Evolutionary conservation across 345 rosid species (phyloP), one percentile per base, ranked within the genome.

Genomic region (Lepidium sativum): DNA sequence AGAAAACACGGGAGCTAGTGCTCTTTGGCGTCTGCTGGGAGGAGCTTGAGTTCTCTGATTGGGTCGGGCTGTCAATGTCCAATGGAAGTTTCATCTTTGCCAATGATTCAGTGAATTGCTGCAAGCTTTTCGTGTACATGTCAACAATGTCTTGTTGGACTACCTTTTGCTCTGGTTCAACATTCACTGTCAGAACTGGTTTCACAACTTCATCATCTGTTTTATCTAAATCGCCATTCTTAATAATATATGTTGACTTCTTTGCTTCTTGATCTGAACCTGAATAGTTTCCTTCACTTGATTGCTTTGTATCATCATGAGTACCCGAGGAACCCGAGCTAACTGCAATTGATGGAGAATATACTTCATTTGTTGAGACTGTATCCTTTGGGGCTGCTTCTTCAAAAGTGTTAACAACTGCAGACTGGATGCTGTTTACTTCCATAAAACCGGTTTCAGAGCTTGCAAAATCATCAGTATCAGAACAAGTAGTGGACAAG

Each of bases 61-160:
- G 85, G 38, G 86, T 33, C 9, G 89, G 78, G 56, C 78, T 81
- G 23, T 88, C 97, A 6, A 81, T 67, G 78, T 91, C 96, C 72
- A 90, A 50, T 32, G 97, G 99, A 17, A 94, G 96, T 78, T 88
- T 94, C 99, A 94, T 94, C 85, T 88, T 88, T 8, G 99, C 99
- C 67, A 91, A 73, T 38, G 99, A 90, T 75, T 94, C 97, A 0
- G 99, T 94, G 67, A 94, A 94, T 56, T 94, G 96, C 79, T 88
- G 99, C 95, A 94, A 90, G 75, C 99, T 90, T 73, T 94, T 94
- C 79, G 88, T 85, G 76, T 94, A 91, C 92, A 94, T 94, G 79
- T 94, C 92, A 21, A 90, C 96, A 53, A 86, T 81, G 27, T 90
- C 99, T 78, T 94, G 99, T 86, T 94, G 96, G 65, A 86, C 87